Base-by-base conservation (phyloP, 2,329 filamentous ascomycete genomes). In the Arthrobotrys entomopaga region DNA sequence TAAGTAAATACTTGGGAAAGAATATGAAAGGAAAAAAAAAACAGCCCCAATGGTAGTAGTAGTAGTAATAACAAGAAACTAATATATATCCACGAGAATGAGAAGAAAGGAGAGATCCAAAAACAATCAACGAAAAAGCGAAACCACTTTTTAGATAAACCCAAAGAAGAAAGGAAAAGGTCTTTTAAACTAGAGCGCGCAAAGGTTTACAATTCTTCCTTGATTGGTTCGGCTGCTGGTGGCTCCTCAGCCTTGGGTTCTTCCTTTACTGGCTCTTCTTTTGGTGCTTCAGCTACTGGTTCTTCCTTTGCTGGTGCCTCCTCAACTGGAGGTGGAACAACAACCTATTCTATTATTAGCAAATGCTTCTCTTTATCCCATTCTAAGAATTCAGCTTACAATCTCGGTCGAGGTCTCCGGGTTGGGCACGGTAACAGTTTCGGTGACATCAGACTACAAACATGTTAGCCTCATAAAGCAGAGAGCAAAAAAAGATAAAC, bases 171-270 rank as follows among this genome's bases (percentile, higher is more conserved):
- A 26, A 42, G 34, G 19, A 38, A 56, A 48, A 11, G 20, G 24
- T 42, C n/a, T 3, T 42, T 10, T 34, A 49, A 20, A 19, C 53
- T 24, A 16, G 15, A 1, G 26, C 22, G 53, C 20, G n/a, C n/a
- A n/a, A 42, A 20, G 10, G 34, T 61, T 56, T 56, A 65, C 60
- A 65, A 65, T 48, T 65, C 60, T 26, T 65, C 60, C 50, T 61
- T 60, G 10, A 24, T 50, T 19, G n/a, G 20, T 10, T 3, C 40
- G 40, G 11, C n/a, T 26, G 24, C 24, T 26, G 24, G 24, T 26
- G 24, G 24, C 24, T 26, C 24, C 24, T 26, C 24, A 26, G 7
- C 24, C 24, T 26, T 26, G 24, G 16, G n/a, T 40, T 50, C 46
- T 46, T 61, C 57, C 40, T 43, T 43, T 43, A 16, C 13, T 43